Evolutionary conservation across 768 basidiomycete species (phyloP).

Genomic region (Mycena polygramma): DNA sequence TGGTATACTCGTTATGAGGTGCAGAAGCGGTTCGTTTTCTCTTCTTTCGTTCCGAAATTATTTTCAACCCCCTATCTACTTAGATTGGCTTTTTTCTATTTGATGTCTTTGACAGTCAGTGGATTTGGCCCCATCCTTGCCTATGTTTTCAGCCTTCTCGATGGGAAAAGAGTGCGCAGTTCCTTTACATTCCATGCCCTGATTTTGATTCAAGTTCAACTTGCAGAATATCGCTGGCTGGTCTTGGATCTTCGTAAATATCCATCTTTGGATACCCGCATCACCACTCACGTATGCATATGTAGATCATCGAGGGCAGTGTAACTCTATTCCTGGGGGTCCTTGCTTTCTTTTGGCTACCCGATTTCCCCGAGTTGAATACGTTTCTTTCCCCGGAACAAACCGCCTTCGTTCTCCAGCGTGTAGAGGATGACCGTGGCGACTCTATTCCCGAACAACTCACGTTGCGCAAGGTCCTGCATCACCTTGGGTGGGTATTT

Average conservation of each 20-base stretch:
- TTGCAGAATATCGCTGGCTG: slow-evolving; percentile 53
- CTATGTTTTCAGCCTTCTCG: slow-evolving; percentile 56
- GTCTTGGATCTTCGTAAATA: slow-evolving; percentile 64
- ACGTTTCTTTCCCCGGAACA: slow-evolving; percentile 58
- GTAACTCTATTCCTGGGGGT: slow-evolving; percentile 57
- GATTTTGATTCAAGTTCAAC: neutral
- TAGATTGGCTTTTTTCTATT: slow-evolving; percentile 56
- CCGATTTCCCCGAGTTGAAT: slow-evolving; percentile 63
- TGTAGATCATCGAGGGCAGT: slow-evolving; percentile 60
- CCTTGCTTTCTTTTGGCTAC: slow-evolving; percentile 57
- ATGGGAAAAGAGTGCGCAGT: slow-evolving; percentile 49
- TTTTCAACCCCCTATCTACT: slow-evolving; percentile 14
- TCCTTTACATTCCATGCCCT: neutral
- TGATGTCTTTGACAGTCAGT: slow-evolving; percentile 55
- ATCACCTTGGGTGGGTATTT: slow-evolving; percentile 45
- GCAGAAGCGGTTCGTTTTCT: slow-evolving; percentile 49
- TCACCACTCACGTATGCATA: neutral
- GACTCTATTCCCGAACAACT: slow-evolving; percentile 61
- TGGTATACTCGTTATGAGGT: slow-evolving; percentile 61
- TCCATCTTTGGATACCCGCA: neutral
- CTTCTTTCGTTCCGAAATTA: neutral
- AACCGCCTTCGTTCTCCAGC: slow-evolving; percentile 57
- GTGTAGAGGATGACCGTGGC: slow-evolving; percentile 65
- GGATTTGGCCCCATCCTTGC: slow-evolving; percentile 61
- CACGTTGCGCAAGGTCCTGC: slow-evolving; percentile 51